phyloP scores from a whole-genome alignment of 1,284 basidiomycete species.

The Ceratobasidium papillatum region DNA sequence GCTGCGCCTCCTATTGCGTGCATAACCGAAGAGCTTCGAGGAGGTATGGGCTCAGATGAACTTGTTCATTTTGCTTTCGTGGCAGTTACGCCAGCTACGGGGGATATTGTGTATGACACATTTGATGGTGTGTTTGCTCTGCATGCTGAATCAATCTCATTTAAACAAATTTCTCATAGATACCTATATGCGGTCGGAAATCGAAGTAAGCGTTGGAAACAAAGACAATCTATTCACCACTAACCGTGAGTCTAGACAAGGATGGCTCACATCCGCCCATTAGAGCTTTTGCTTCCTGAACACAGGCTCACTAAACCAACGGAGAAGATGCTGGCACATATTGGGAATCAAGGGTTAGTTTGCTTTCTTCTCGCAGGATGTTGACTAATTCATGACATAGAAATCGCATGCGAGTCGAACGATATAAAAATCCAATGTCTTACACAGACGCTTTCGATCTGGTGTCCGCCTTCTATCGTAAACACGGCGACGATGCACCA shows the following conservation, averaged over 20 bases:
- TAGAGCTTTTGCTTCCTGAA: constrained; percentile 79
- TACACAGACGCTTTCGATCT: constrained; percentile 79
- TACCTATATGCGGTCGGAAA: constrained; percentile 82
- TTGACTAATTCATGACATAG: constrained; percentile 39
- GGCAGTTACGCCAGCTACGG: constrained; percentile 84
- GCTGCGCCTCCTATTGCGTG: constrained; percentile 70
- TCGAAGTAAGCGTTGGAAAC: constrained; percentile 66
- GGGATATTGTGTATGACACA: constrained; percentile 91
- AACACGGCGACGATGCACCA: constrained; percentile 48
- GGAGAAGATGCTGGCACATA: constrained; percentile 78
- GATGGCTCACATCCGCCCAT: constrained; percentile 82
- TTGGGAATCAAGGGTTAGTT: constrained; percentile 61
- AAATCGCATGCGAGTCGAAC: constrained; percentile 68
- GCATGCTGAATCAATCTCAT: constrained; percentile 33
- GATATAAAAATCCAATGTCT: constrained; percentile 63
- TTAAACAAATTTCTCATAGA: constrained; percentile 57
- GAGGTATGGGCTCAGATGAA: constrained; percentile 63
- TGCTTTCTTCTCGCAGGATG: constrained; percentile 2
- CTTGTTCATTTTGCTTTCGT: constrained; percentile 63
- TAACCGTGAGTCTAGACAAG: constrained; percentile 64
- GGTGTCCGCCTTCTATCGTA: constrained; percentile 78
- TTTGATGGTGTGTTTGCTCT: constrained; percentile 69
- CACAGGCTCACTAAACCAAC: constrained; percentile 74
- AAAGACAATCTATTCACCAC: not conserved
- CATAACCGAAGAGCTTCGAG: constrained; percentile 71